Percentiles rank a stretch among this genome's conserved stretches.
Conservation (phyloP, 257 asterid species). For the Fraxinus americana region DNA sequence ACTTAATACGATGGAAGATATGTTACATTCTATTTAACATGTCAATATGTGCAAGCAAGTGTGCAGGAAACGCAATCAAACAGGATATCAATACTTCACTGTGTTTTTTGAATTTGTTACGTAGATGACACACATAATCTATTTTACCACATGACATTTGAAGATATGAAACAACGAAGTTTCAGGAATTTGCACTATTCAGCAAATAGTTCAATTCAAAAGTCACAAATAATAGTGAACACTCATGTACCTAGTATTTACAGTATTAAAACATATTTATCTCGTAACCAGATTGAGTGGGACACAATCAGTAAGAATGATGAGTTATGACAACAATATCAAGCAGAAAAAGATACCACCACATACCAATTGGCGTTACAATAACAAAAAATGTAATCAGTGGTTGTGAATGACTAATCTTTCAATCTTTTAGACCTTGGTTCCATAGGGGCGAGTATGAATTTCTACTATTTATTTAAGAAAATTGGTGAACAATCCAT, state of each 20-base stretch:
- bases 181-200: not conserved
- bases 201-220: not conserved
- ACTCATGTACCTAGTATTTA: not conserved
- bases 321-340: not conserved
- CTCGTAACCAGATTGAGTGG: not conserved
- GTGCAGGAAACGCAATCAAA: not conserved
- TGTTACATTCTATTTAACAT: not conserved
- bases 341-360: not conserved
- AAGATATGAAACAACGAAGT: not conserved
- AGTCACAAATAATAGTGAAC: not conserved
- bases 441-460: not conserved
- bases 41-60: not conserved
- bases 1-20: not conserved
- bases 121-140: not conserved
- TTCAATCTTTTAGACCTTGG: not conserved
- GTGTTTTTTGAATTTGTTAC: not conserved
- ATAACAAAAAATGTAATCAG: not conserved
- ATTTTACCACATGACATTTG: not conserved
- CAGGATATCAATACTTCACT: not conserved
- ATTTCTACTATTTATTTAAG: not conserved
- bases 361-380: not conserved
- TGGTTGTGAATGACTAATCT: not conserved
- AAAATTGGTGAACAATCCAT: not conserved
- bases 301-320: not conserved
- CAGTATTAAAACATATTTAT: not conserved